Percentiles rank a stretch among this genome's conserved stretches.
These are phyloP conservation scores for Coccomyxa subellipsoidea DNA, from an alignment of 163 green algal species.

Conservation along the genomic window DNA sequence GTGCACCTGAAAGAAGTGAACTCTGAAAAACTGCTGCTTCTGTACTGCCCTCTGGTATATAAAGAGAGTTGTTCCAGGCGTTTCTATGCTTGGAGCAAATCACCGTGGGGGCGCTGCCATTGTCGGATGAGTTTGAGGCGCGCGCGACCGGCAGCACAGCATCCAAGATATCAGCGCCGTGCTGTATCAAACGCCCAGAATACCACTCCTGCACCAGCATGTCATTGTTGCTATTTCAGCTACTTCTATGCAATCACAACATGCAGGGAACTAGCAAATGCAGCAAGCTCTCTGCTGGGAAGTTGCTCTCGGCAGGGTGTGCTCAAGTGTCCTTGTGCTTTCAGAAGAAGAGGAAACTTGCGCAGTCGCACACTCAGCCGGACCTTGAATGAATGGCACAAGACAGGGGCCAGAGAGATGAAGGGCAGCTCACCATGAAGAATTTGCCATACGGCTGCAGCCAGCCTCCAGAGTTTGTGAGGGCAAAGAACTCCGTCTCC, in stretches of 20 bases:
- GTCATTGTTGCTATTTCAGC: too few relatives aligned
- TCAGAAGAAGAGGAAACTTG: too few relatives aligned
- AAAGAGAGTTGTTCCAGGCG: too few relatives aligned
- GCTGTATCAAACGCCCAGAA: conserved; percentile 68
- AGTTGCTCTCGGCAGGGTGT: background rate
- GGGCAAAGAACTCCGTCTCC: conserved; percentile 86
- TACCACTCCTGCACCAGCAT: conserved; percentile 58
- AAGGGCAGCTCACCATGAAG: conserved; percentile 73
- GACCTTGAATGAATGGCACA: too few relatives aligned
- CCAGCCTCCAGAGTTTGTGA: conserved; percentile 70
- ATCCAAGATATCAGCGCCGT: conserved; percentile 74
- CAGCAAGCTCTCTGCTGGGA: background rate
- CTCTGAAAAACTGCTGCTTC: too few relatives aligned
- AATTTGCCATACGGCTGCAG: conserved; percentile 80
- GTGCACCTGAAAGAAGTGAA: too few relatives aligned
- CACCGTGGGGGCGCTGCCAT: background rate
- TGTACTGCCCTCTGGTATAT: too few relatives aligned
- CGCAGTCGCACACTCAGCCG: too few relatives aligned
- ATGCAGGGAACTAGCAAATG: background rate
- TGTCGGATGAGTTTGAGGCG: background rate
- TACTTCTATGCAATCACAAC: too few relatives aligned
- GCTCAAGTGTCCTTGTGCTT: too few relatives aligned
- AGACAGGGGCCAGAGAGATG: too few relatives aligned
- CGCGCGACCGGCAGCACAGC: conserved; percentile 29
- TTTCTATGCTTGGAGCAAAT: background rate